Conservation (phyloP, 2,329 filamentous ascomycete species). For the Biscogniauxia mediterranea region DNA sequence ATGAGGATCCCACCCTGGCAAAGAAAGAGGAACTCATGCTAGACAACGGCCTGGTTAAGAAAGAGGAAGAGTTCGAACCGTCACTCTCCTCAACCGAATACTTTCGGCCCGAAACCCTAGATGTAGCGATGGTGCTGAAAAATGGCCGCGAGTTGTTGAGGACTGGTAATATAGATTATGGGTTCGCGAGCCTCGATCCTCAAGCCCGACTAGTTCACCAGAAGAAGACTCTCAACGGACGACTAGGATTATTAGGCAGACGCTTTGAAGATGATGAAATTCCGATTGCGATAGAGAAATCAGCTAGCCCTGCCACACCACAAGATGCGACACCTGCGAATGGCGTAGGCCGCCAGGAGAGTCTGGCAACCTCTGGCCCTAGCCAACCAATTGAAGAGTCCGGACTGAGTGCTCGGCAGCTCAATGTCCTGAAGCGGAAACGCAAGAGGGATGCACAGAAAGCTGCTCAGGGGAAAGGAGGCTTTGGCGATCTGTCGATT, state of each 20-base stretch:
- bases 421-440: constrained; percentile 93
- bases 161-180: constrained; percentile 83
- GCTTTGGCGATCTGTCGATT: constrained; percentile 81
- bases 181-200: constrained; percentile 77
- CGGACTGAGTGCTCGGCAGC: constrained; percentile 83
- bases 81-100: constrained; percentile 55
- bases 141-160: constrained; percentile 82
- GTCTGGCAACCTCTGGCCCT: constrained; percentile 34
- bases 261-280: constrained; percentile 83
- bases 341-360: constrained; percentile 37
- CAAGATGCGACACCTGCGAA: constrained; percentile 39
- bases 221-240: constrained; percentile 80
- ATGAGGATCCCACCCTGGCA: constrained; percentile 51
- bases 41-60: constrained; percentile 51
- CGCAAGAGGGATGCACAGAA: constrained; percentile 86
- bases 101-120: constrained; percentile 70
- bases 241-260: constrained; percentile 81
- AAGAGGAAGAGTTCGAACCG: constrained; percentile 58
- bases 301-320: constrained; percentile 44
- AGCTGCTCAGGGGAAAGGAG: constrained; percentile 80
- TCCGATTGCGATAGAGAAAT: constrained; percentile 59
- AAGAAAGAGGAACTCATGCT: constrained; percentile 44
- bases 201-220: constrained; percentile 78
- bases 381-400: constrained; percentile 57
- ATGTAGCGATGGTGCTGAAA: constrained; percentile 76